Evolutionary conservation across 148 eudicot genomes (phyloP).

Genomic region (Rhododendron ovatum): DNA sequence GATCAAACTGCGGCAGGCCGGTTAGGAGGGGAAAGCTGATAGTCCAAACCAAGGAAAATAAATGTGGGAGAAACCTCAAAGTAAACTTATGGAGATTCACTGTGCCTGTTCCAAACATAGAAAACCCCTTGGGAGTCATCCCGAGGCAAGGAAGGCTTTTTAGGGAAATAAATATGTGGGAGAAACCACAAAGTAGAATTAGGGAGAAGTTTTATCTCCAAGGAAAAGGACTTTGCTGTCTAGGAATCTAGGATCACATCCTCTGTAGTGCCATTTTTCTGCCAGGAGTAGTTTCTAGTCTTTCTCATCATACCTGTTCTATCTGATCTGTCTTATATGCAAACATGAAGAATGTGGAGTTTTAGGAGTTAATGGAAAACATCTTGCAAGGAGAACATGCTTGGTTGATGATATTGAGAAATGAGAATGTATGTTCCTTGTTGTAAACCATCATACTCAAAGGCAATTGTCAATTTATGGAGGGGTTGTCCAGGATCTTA

Average conservation of each 20-base stretch:
- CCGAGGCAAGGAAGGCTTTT: neutral
- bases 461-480: neutral
- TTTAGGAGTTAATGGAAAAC: neutral
- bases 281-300: neutral
- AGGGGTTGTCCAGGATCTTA: neutral
- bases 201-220: neutral
- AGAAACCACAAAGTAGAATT: neutral
- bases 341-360: neutral
- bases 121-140: neutral
- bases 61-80: neutral
- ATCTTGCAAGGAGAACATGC: neutral
- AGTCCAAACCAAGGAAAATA: neutral
- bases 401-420: neutral
- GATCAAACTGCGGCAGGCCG: neutral
- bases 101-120: neutral
- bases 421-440: neutral
- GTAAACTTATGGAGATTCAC: neutral
- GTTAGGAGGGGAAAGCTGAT: neutral
- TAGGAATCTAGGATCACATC: neutral
- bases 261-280: neutral
- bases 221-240: neutral
- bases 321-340: neutral
- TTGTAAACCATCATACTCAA: neutral
- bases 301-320: neutral
- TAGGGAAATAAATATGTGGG: neutral